Percentiles rank a stretch among this genome's conserved stretches.
Conservation (phyloP, 179 eudicot species). For the Beta corolliflora region DNA sequence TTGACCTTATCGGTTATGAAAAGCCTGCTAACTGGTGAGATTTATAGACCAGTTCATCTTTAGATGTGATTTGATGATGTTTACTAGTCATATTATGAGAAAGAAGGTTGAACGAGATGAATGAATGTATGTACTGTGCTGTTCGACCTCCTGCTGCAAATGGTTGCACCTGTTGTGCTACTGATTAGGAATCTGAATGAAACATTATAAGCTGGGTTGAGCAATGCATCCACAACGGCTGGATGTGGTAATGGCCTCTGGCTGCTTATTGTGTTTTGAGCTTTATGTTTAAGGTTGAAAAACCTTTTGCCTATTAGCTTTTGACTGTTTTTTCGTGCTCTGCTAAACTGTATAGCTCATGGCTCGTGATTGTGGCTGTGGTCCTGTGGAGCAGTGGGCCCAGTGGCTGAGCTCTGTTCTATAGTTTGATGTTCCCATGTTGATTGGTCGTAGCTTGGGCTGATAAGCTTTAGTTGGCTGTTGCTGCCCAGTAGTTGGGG, state of each 20-base stretch:
- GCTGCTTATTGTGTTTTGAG: slow-evolving; percentile 18
- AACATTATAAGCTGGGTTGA: slow-evolving; percentile 1
- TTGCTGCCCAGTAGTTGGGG: slow-evolving; percentile 27
- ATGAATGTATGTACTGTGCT: slow-evolving; percentile 1
- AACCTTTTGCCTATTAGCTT: slow-evolving; percentile 3
- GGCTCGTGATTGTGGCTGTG: slow-evolving; percentile 46
- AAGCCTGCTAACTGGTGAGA: slow-evolving; percentile 31
- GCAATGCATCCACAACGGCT: slow-evolving; percentile 11
- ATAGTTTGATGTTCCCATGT: slow-evolving; percentile 22
- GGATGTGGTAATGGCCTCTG: slow-evolving; percentile 36
- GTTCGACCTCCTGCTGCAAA: slow-evolving; percentile 15
- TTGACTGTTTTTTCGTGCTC: slow-evolving; percentile 26
- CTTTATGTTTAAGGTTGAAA: slow-evolving; percentile 17
- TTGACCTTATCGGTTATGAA: slow-evolving; percentile 13
- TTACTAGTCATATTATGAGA: slow-evolving; percentile 5
- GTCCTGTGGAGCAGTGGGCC: slow-evolving; percentile 43
- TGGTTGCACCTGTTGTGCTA: slow-evolving; percentile 15
- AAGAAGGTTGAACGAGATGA: slow-evolving; percentile 7
- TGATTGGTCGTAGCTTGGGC: slow-evolving; percentile 23
- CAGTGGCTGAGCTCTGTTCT: slow-evolving; percentile 25
- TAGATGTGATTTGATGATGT: slow-evolving; percentile 14
- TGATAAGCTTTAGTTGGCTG: slow-evolving; percentile 21
- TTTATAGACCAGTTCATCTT: not conserved
- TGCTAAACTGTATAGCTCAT: slow-evolving; percentile 28
- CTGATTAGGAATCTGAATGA: slow-evolving; percentile 5